A percentile compares a stretch with the other conserved stretches of the same genome.
Conservation (phyloP, 2,329 filamentous ascomycete genomes). For the Parascedosporium putredinis region DNA sequence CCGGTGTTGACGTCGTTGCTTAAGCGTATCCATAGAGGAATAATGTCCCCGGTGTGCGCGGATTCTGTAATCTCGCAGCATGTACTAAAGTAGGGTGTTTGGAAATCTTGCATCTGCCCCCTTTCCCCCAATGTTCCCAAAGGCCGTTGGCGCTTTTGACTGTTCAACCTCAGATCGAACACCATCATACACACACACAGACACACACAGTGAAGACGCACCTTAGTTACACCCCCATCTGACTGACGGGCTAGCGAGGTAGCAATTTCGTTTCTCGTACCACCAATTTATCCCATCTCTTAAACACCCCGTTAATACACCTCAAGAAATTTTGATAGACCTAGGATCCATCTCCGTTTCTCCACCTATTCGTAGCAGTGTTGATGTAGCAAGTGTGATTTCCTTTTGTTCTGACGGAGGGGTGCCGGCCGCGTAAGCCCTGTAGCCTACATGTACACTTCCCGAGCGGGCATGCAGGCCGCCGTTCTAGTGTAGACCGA, state of each 20-base stretch:
- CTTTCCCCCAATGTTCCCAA: no score
- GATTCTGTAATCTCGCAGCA: neutral
- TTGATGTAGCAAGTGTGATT: no score
- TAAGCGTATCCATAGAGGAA: neutral
- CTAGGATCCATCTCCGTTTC: neutral
- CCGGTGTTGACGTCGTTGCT: neutral
- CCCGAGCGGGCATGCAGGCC: no score
- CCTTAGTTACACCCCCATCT: neutral
- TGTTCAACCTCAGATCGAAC: neutral
- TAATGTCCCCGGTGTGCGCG: neutral
- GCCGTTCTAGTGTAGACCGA: no score
- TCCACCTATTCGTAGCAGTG: no score
- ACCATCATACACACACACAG: no score
- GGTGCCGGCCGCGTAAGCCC: no score
- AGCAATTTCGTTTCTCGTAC: constrained; percentile 4
- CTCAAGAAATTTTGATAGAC: neutral
- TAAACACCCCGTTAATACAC: neutral
- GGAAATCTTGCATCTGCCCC: neutral
- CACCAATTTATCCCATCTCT: neutral
- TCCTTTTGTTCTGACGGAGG: no score
- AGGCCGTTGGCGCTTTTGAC: neutral
- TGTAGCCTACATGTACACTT: no score
- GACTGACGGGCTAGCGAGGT: neutral
- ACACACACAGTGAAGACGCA: neutral
- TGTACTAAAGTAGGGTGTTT: constrained; percentile 2